These are phyloP conservation scores for Pilatotrama ljubarskyi DNA, from an alignment of 768 basidiomycete species.

Conservation along the genomic window DNA sequence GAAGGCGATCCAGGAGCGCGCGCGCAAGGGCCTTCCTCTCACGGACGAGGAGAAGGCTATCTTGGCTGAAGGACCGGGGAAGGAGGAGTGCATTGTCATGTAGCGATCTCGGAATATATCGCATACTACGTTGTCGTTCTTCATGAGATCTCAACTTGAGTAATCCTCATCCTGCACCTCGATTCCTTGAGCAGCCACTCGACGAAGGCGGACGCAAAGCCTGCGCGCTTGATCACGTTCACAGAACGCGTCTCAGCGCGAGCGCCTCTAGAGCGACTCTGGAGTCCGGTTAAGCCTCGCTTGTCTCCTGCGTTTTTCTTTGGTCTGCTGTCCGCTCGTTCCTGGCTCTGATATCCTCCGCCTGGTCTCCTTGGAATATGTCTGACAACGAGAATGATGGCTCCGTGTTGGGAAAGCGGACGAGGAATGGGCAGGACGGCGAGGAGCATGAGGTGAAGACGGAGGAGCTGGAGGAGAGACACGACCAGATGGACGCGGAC, in stretches of 20 bases:
- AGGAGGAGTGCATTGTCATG: slow-evolving; percentile 47
- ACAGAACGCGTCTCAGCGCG: not conserved
- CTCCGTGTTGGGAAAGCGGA: slow-evolving; percentile 29
- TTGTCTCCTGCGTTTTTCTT: too few species aligned
- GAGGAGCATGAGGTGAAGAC: slow-evolving; percentile 11
- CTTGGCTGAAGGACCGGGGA: slow-evolving; percentile 53
- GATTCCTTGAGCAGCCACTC: too few species aligned
- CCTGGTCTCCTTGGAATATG: not conserved
- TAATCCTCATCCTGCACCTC: too few species aligned
- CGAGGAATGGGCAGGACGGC: slow-evolving; percentile 21
- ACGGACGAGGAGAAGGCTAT: slow-evolving; percentile 65
- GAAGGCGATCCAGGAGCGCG: slow-evolving; percentile 71
- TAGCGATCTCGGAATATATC: slow-evolving; percentile 4
- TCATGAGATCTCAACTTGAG: too few species aligned
- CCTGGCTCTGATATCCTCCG: not conserved
- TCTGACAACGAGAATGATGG: slow-evolving; percentile 26
- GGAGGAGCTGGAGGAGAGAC: slow-evolving; percentile 14
- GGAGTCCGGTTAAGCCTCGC: too few species aligned
- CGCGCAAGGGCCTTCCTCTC: slow-evolving; percentile 72
- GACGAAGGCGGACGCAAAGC: too few species aligned
- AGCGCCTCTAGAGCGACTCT: not conserved
- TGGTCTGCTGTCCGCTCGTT: too few species aligned
- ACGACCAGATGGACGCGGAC: slow-evolving; percentile 33
- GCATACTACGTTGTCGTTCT: not conserved
- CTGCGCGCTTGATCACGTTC: not conserved